Percentiles rank a stretch among this genome's conserved stretches.
Evolutionary conservation across 1,284 basidiomycete species (phyloP).

Genomic region (Sporisorium scitamineum): DNA sequence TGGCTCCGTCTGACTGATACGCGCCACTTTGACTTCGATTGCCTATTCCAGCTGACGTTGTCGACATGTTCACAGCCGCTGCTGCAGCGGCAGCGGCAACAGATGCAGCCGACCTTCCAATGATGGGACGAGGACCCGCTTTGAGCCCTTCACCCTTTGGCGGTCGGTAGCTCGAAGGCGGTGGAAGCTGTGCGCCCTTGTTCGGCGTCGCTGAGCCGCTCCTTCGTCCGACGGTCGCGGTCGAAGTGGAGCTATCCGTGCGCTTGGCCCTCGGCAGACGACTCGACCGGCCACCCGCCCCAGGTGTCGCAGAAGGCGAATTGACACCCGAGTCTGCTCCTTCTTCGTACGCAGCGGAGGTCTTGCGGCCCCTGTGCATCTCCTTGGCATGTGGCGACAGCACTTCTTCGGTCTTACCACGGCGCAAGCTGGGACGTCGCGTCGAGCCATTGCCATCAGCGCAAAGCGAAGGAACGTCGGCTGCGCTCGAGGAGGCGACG

Average conservation of each 20-base stretch:
- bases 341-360: constrained; percentile 19
- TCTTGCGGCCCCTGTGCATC: constrained; percentile 19
- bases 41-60: not conserved
- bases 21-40: constrained; percentile 30
- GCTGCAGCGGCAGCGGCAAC: constrained; percentile 23
- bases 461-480: constrained; percentile 1
- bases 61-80: constrained; percentile 18
- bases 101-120: constrained; percentile 44
- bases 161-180: constrained; percentile 43
- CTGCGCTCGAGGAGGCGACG: not conserved
- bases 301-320: constrained; percentile 13
- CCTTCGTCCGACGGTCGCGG: constrained; percentile 24
- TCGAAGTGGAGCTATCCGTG: constrained; percentile 32
- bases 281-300: constrained; percentile 18
- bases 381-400: constrained; percentile 56
- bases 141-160: constrained; percentile 47
- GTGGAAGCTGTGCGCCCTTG: constrained; percentile 21
- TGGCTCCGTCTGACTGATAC: constrained; percentile 35
- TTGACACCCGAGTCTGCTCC: constrained; percentile 17
- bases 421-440: constrained; percentile 75
- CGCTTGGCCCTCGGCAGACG: constrained; percentile 47
- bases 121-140: constrained; percentile 48
- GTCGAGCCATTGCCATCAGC: constrained; percentile 13
- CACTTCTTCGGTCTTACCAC: constrained; percentile 72
- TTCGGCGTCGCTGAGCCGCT: constrained; percentile 40